Evolutionary conservation across 495 filamentous ascomycete species (phyloP).

Genomic region (Xylaria sp.): DNA sequence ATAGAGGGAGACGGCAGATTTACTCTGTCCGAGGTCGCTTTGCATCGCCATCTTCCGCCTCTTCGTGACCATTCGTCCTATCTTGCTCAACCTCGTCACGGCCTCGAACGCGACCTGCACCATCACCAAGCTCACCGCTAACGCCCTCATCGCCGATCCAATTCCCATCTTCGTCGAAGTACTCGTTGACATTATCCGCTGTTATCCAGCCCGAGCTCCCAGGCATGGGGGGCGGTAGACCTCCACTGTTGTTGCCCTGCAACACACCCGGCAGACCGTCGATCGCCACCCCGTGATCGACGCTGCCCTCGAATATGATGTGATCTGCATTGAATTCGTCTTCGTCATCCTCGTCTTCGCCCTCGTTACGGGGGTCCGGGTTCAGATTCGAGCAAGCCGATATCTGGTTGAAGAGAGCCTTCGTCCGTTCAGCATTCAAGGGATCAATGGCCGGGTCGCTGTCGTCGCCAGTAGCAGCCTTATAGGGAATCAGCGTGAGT

Average conservation of each 20-base stretch:
- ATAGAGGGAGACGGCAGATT: not conserved
- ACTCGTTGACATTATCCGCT: conserved; percentile 90
- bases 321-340: conserved; percentile 49
- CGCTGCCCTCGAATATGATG: conserved; percentile 65
- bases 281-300: conserved; percentile 41
- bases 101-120: conserved; percentile 50
- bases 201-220: conserved; percentile 96
- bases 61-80: conserved; percentile 38
- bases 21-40: conserved; percentile 52
- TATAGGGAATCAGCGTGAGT: conserved; percentile 72
- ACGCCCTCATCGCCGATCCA: conserved; percentile 56
- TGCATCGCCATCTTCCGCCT: conserved; percentile 42
- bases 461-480: conserved; percentile 26
- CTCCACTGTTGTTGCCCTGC: conserved; percentile 53
- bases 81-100: conserved; percentile 48
- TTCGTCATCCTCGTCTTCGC: conserved; percentile 61
- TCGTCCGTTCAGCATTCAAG: conserved; percentile 42
- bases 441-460: conserved; percentile 33
- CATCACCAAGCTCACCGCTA: conserved; percentile 53
- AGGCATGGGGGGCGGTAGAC: conserved; percentile 76
- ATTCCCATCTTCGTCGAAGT: conserved; percentile 62
- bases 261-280: conserved; percentile 57
- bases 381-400: conserved; percentile 89
- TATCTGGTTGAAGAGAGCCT: conserved; percentile 76
- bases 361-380: conserved; percentile 71